Evolutionary conservation across 1,139 yeast species (phyloP), one percentile per base, ranked within the genome.

Genomic region (Kurtzmaniella quercitrusa): DNA sequence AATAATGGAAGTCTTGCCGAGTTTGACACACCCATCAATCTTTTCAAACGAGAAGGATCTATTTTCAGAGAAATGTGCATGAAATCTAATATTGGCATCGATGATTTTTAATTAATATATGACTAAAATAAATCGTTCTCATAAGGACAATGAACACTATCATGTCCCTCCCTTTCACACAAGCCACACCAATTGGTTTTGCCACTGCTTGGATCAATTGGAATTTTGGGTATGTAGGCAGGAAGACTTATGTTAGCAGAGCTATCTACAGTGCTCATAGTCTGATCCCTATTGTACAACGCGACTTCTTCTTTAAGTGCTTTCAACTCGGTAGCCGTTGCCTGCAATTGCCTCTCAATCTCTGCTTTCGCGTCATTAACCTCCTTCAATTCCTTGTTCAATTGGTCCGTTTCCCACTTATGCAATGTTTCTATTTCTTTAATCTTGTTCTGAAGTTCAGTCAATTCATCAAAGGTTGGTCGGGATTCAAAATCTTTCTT

Each of bases 131-230:
- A 63, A 45, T 80, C 84, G 49, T 78, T 79, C 54, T 86, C 95
- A 56, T 78, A 88, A 0, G 97, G 97, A 64, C 98, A 91, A 45
- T 88, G 88, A 37, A 82, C 70, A 50, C 94, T 84, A 44, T 81
- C 84, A 57, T 91, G 98, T 1, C 98, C 98, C 41, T 80, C 83
- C 44, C 88, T 68, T 61, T 91, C 98, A 65, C 98, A 91, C 41
- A 88, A 70, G 0, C 95, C 96, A 65, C 98, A 91, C 95, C 96
- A 91, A 52, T 80, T 74, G 18, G 66, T 68, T 40, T 88, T 74
- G 1, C 96, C 96, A 1, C 79, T 79, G 4, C 91, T 74, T 1
- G 93, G 85, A 56, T 88, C 96, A 2, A 67, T 56, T 32, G 69
- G 69, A 1, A 51, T 53, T 3, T 63, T 63, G 0, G 88, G 86